Conservation (phyloP, 805 yeast species). For the Saccharomyces mikatae region DNA sequence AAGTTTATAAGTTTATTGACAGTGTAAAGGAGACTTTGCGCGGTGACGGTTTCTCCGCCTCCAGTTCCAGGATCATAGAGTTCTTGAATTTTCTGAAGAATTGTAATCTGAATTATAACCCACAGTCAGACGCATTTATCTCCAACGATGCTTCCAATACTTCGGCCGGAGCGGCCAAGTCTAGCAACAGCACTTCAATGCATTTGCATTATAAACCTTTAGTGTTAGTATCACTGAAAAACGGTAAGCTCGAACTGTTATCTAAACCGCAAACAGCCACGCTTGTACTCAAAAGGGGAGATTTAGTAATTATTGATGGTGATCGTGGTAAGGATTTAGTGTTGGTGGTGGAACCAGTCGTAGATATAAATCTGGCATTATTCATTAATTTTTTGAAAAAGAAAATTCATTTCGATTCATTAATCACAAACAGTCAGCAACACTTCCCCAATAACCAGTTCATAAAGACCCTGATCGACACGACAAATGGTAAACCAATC, state of each 20-base stretch:
- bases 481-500: slow-evolving; percentile 17
- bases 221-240: slow-evolving; percentile 46
- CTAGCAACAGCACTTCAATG: slow-evolving; percentile 8
- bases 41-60: background rate
- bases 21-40: slow-evolving; percentile 23
- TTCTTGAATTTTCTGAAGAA: slow-evolving; percentile 35
- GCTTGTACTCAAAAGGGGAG: slow-evolving; percentile 47
- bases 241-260: slow-evolving; percentile 62
- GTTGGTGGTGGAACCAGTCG: slow-evolving; percentile 58
- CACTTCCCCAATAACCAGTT: slow-evolving; percentile 26
- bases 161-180: background rate
- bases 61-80: slow-evolving; percentile 5
- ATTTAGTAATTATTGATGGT: slow-evolving; percentile 72
- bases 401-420: slow-evolving; percentile 46
- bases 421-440: slow-evolving; percentile 26
- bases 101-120: slow-evolving; percentile 37
- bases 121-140: slow-evolving; percentile 30
- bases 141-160: slow-evolving; percentile 14
- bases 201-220: slow-evolving; percentile 33
- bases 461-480: slow-evolving; percentile 21
- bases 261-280: slow-evolving; percentile 63
- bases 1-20: slow-evolving; percentile 35
- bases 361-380: slow-evolving; percentile 57
- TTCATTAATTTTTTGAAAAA: slow-evolving; percentile 68
- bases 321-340: slow-evolving; percentile 79